Conservation (phyloP, 345 rosid genomes). For the Melastoma malabathricum region DNA sequence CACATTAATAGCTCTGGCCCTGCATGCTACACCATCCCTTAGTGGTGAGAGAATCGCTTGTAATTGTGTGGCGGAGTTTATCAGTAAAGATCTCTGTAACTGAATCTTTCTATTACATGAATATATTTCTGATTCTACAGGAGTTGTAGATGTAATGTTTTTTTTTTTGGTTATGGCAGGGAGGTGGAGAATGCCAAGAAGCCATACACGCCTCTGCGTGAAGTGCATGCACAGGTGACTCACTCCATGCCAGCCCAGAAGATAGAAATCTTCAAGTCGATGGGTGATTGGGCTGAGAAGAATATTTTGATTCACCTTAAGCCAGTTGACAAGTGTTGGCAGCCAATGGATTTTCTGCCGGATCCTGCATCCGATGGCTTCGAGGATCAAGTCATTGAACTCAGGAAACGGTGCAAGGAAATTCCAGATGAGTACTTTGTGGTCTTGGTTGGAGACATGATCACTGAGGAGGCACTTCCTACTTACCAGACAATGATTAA, state of each 20-base stretch:
- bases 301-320: conserved; percentile 57
- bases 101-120: no score
- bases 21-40: no score
- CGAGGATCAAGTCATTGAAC: conserved; percentile 65
- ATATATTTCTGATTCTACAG: no score
- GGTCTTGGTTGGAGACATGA: conserved; percentile 73
- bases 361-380: conserved; percentile 78
- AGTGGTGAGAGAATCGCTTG: no score
- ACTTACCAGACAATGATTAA: conserved; percentile 72
- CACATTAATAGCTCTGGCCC: no score
- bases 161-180: conserved; percentile 28
- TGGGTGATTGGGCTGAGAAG: conserved; percentile 81
- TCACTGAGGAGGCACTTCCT: conserved; percentile 84
- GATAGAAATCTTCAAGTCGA: conserved; percentile 75
- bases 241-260: conserved; percentile 89
- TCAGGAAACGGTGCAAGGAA: conserved; percentile 68
- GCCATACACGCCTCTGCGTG: conserved; percentile 66
- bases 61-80: no score
- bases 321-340: conserved; percentile 92
- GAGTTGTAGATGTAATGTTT: background rate
- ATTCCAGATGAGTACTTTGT: conserved; percentile 83
- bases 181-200: conserved; percentile 58
- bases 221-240: conserved; percentile 73
- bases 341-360: conserved; percentile 82
- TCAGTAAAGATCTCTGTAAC: no score